Percentiles rank a stretch among this genome's conserved stretches.
These are phyloP conservation scores for Ogataea nonfermentans DNA, from an alignment of 805 yeast species.

Conservation along the genomic window DNA sequence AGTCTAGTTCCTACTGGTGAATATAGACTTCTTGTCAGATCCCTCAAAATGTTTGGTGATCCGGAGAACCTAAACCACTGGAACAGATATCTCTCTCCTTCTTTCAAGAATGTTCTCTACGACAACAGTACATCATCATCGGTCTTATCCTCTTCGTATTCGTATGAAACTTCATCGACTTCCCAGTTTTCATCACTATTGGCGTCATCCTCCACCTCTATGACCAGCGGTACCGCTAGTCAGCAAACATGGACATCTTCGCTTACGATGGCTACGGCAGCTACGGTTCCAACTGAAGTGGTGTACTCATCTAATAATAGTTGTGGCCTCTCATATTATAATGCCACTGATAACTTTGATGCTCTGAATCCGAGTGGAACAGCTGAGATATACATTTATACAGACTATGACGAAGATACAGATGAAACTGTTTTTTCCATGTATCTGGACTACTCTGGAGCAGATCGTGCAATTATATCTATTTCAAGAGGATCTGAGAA, in stretches of 20 bases:
- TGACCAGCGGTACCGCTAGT: slow-evolving; percentile 4
- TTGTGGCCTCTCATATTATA: neutral
- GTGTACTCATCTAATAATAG: neutral
- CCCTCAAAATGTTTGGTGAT: slow-evolving; percentile 15
- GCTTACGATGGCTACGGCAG: slow-evolving; percentile 1
- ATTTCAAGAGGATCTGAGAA: no score
- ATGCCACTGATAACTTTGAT: slow-evolving; percentile 1
- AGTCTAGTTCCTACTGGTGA: slow-evolving; percentile 8
- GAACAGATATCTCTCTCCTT: slow-evolving; percentile 12
- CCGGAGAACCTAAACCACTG: slow-evolving; percentile 8
- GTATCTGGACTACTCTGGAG: slow-evolving; percentile 1
- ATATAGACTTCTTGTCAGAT: slow-evolving; percentile 10
- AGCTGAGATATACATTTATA: neutral
- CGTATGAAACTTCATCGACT: neutral
- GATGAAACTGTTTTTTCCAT: neutral
- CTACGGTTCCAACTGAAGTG: neutral
- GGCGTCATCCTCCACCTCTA: slow-evolving; percentile 5
- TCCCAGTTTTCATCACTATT: slow-evolving; percentile 1
- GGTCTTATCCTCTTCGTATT: no score
- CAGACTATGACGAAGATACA: neutral
- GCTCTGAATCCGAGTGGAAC: neutral
- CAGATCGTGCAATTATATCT: slow-evolving; percentile 1
- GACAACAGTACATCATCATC: neutral
- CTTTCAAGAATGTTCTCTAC: slow-evolving; percentile 2
- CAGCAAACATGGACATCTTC: neutral